Evolutionary conservation across 495 filamentous ascomycete genomes (phyloP).

Genomic region (Talaromyces nanjingensis): DNA sequence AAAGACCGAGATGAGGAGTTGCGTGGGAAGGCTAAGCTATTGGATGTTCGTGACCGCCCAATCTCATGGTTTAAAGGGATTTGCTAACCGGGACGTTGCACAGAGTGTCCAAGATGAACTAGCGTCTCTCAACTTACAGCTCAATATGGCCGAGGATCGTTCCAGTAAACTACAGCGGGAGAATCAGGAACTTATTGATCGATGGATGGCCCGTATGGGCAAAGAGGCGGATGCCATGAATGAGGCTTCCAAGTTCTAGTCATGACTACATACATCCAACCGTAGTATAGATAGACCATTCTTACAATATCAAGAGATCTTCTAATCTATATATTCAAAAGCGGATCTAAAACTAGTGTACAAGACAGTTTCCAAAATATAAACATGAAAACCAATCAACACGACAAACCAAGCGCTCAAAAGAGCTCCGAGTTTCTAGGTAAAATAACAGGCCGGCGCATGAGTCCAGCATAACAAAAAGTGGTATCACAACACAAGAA

Average conservation of each 20-base stretch:
- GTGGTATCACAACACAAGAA: constrained; percentile 20
- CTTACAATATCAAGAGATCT: neutral
- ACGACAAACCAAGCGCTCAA: neutral
- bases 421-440: neutral
- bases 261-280: neutral
- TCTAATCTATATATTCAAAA: neutral
- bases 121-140: constrained; percentile 73
- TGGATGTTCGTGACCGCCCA: constrained; percentile 48
- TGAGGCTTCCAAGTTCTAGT: constrained; percentile 40
- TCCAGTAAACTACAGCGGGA: constrained; percentile 63
- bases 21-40: constrained; percentile 68
- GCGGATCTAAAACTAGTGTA: neutral
- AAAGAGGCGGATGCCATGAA: constrained; percentile 89
- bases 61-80: no score
- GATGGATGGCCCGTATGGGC: constrained; percentile 84
- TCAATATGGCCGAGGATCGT: constrained; percentile 76
- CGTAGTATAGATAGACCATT: neutral
- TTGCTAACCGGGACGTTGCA: neutral
- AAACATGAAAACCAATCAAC: neutral
- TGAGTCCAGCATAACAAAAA: constrained; percentile 2
- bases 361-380: neutral
- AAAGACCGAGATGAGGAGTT: constrained; percentile 83
- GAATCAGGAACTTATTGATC: constrained; percentile 79
- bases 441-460: constrained; percentile 1
- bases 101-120: constrained; percentile 88